Evolutionary conservation across 2,329 filamentous ascomycete species (phyloP), one percentile per base, ranked within the genome.

Genomic region (Triangularia verruculosa): DNA sequence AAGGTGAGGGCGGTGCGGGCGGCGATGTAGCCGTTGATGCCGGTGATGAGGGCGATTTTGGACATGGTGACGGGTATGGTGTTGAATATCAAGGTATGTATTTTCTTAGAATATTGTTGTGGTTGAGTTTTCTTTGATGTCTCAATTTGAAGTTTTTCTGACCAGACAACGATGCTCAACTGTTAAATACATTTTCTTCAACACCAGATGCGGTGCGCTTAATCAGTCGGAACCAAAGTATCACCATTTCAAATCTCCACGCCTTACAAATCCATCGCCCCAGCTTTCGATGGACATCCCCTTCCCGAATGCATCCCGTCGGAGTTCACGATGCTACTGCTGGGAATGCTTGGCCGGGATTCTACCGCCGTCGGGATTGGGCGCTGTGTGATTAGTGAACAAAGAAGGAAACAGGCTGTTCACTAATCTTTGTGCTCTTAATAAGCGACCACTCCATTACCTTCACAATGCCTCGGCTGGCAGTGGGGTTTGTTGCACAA

Each of bases 1-100:
- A 78, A 73, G 15, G 73, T 71, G 20, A 75, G 70, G 22, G 76
- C 74, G 13, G 77, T 73, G n/a, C 73, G 69, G 12, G 71, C 72
- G 17, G 72, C 76, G 47, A 79, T 77, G 68, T 76, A 79, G 60
- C 76, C 77, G 59, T 78, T 78, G 61, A 76, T 75, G 27, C 77
- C 77, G 0, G 77, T 77, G 17, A 79, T 71, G 11, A 76, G 71
- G 12, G 75, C 72, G 70, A 75, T 32, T 43, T 58, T 58, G 30
- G 54, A 56, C 54, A 28, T 58, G 28, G 56, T 58, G 20, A 22
- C 8, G 20, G 53, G 25, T 56, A 22, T 57, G 55, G 55, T 6
- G 25, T n/a, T 39, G 20, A 11, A 20, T 11, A 13, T 12, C 4
- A 1, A 17, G 34, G 1, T 43, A n/a, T 5, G n/a, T n/a, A 8